Percentiles rank a stretch among this genome's conserved stretches.
Evolutionary conservation across 768 basidiomycete species (phyloP).

Genomic region (Mycena metata): DNA sequence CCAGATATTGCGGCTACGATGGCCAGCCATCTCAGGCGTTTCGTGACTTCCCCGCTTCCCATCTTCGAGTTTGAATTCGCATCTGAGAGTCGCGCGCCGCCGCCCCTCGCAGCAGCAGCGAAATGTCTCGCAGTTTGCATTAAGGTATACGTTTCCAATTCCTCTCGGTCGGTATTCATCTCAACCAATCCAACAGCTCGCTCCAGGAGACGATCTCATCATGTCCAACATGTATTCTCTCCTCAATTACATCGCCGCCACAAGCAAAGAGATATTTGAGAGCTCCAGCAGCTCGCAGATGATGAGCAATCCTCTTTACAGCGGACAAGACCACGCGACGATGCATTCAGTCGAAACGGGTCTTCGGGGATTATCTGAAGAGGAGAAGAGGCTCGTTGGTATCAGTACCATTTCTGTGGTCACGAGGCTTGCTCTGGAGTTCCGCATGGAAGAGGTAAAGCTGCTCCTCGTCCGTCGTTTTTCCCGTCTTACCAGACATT

Average conservation of each 20-base stretch:
- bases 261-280: slow-evolving; percentile 82
- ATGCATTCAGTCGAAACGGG: slow-evolving; percentile 74
- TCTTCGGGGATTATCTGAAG: slow-evolving; percentile 79
- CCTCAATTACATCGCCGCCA: slow-evolving; percentile 90
- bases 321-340: slow-evolving; percentile 62
- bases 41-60: slow-evolving; percentile 88
- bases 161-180: not conserved
- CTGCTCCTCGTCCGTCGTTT: not conserved
- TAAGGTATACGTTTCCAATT: slow-evolving; percentile 64
- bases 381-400: slow-evolving; percentile 86
- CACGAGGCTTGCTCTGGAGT: slow-evolving; percentile 88
- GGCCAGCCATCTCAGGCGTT: slow-evolving; percentile 85
- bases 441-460: slow-evolving; percentile 83
- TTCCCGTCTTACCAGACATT: not conserved
- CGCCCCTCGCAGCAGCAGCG: slow-evolving; percentile 86
- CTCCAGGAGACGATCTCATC: slow-evolving; percentile 88
- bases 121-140: slow-evolving; percentile 93
- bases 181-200: slow-evolving; percentile 62
- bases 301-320: slow-evolving; percentile 57
- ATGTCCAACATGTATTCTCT: slow-evolving; percentile 98
- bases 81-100: slow-evolving; percentile 78
- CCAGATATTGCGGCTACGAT: slow-evolving; percentile 81
- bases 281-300: slow-evolving; percentile 58
- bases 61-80: slow-evolving; percentile 91
- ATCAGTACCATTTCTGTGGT: slow-evolving; percentile 95